These are phyloP conservation scores for Diaporthe longicolla DNA, from an alignment of 2,329 filamentous ascomycete species.

Conservation along the genomic window DNA sequence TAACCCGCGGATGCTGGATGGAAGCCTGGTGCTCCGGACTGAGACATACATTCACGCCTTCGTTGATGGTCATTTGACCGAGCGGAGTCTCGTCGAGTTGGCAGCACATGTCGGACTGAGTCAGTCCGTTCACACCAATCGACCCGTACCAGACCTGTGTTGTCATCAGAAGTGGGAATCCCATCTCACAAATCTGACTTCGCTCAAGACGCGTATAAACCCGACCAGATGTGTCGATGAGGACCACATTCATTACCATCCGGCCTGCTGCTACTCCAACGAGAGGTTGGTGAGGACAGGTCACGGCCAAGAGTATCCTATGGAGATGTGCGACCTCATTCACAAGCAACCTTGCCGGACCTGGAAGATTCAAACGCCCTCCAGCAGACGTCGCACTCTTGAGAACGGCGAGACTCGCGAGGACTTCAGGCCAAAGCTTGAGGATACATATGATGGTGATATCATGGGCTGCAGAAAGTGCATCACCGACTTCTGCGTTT, in stretches of 20 bases:
- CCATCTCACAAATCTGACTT: background rate
- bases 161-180: background rate
- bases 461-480: slow-evolving; percentile 13
- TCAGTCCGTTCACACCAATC: rapidly evolving
- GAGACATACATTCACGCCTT: slow-evolving; percentile 12
- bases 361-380: background rate
- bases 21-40: slow-evolving; percentile 16
- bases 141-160: background rate
- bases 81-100: slow-evolving; percentile 4
- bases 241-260: rapidly evolving
- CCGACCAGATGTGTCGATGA: background rate
- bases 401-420: background rate
- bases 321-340: background rate
- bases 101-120: background rate
- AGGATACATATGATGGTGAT: background rate
- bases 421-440: background rate
- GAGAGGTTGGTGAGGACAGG: background rate
- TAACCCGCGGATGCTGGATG: slow-evolving; percentile 7
- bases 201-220: background rate
- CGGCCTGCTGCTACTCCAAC: background rate
- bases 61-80: background rate
- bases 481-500: slow-evolving; percentile 3
- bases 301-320: background rate
- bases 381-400: background rate
- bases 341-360: background rate